These are phyloP conservation scores for Teratosphaeria pseudoeucalypti DNA, from an alignment of 2,329 filamentous ascomycete species.

Conservation along the genomic window DNA sequence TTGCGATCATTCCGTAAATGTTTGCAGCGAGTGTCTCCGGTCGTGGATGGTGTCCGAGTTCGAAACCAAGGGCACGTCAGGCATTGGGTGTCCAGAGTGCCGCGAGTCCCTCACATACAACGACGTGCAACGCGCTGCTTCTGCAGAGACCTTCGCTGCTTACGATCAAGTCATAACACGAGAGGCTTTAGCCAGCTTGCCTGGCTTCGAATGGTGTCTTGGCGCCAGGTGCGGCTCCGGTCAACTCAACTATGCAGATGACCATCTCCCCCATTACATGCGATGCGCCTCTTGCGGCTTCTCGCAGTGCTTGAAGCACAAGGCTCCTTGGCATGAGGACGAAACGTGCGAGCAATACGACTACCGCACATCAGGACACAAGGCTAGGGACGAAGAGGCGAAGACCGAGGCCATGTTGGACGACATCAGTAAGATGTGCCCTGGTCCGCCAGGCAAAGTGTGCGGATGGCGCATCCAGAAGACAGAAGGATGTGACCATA, in stretches of 20 bases:
- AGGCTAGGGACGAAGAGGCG: slow-evolving; percentile 16
- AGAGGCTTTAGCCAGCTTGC: slow-evolving; percentile 33
- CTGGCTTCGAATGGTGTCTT: slow-evolving; percentile 46
- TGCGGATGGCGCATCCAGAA: slow-evolving; percentile 33
- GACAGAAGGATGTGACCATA: slow-evolving; percentile 32
- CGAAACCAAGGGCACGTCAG: slow-evolving; percentile 31
- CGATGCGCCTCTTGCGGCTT: slow-evolving; percentile 27
- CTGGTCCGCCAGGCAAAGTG: slow-evolving; percentile 9
- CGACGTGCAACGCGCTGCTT: slow-evolving; percentile 38
- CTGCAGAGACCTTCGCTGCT: slow-evolving; percentile 34
- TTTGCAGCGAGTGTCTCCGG: slow-evolving; percentile 29
- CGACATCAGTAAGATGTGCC: slow-evolving; percentile 28
- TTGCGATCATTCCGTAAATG: slow-evolving; percentile 26
- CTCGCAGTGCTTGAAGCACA: slow-evolving; percentile 28
- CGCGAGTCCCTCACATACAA: slow-evolving; percentile 31
- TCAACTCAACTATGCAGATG: slow-evolving; percentile 37
- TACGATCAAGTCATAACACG: slow-evolving; percentile 39
- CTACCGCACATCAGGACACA: slow-evolving; percentile 16
- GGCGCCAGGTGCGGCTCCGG: slow-evolving; percentile 40
- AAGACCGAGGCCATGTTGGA: slow-evolving; percentile 21
- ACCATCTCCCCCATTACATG: slow-evolving; percentile 28
- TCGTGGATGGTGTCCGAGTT: slow-evolving; percentile 31
- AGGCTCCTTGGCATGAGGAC: slow-evolving; percentile 27
- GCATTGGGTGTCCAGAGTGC: slow-evolving; percentile 46
- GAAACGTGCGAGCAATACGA: slow-evolving; percentile 33